Evolutionary conservation across 306 rosid species (phyloP).

Genomic region (Luffa acutangula): DNA sequence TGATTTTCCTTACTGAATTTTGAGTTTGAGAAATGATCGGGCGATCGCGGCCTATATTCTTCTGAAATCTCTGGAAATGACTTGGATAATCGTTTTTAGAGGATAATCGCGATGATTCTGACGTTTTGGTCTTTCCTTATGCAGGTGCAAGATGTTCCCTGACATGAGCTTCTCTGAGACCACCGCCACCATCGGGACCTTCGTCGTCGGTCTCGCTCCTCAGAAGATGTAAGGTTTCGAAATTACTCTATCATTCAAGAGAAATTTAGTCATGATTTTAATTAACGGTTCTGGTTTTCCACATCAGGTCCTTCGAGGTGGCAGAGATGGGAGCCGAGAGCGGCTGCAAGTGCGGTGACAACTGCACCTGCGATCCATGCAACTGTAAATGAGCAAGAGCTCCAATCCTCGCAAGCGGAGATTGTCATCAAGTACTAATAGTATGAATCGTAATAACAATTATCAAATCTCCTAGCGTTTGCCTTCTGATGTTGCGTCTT

Average conservation of each 20-base stretch:
- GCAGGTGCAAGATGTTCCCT: slow-evolving; percentile 49
- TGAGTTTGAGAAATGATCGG: background rate
- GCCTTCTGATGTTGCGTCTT: background rate
- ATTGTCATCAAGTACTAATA: background rate
- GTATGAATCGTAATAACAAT: background rate
- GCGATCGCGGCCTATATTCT: background rate
- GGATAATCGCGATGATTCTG: background rate
- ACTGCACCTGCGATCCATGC: slow-evolving; percentile 58
- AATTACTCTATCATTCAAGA: background rate
- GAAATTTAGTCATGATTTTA: background rate
- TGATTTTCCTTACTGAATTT: background rate
- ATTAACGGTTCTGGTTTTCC: background rate
- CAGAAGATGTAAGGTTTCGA: slow-evolving; percentile 11
- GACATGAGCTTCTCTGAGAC: slow-evolving; percentile 36
- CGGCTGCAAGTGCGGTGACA: slow-evolving; percentile 58
- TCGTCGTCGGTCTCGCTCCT: slow-evolving; percentile 44
- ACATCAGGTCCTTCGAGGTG: slow-evolving; percentile 22
- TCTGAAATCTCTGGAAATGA: background rate
- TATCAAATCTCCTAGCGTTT: background rate
- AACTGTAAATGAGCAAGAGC: slow-evolving; percentile 38
- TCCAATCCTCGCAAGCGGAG: background rate
- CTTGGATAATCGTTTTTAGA: background rate
- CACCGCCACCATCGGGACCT: slow-evolving; percentile 18
- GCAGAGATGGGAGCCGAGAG: slow-evolving; percentile 42
- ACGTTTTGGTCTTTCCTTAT: background rate